Evolutionary conservation across 306 rosid genomes (phyloP).

Genomic region (Betula pendula): DNA sequence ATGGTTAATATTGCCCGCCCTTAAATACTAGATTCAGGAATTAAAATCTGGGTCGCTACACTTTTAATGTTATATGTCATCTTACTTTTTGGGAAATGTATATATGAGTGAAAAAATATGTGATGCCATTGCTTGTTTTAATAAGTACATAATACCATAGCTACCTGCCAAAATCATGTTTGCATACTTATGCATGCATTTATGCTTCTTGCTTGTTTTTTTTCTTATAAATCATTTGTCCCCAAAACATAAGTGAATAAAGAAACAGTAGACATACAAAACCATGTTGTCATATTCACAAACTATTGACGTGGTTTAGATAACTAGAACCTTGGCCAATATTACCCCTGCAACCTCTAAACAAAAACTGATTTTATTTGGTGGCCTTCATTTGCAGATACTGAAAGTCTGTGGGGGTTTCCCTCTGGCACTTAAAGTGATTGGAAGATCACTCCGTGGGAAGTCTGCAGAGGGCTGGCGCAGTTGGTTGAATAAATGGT

Average conservation of each 20-base stretch:
- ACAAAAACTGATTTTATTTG: background rate
- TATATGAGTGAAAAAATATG: background rate
- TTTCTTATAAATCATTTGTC: background rate
- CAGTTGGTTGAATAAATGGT: constrained; percentile 10
- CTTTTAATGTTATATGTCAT: background rate
- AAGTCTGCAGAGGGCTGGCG: constrained; percentile 20
- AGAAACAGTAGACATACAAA: background rate
- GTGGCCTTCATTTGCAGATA: constrained; percentile 22
- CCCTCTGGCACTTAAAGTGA: constrained; percentile 34
- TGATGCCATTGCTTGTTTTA: background rate
- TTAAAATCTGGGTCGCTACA: no score
- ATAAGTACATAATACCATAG: background rate
- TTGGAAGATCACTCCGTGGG: constrained; percentile 29
- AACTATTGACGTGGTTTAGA: background rate
- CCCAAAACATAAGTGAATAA: background rate
- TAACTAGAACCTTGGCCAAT: background rate
- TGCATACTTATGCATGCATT: background rate
- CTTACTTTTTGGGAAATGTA: background rate
- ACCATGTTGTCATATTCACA: background rate
- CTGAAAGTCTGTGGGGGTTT: constrained; percentile 27
- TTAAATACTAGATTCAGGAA: no score
- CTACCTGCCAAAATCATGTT: background rate
- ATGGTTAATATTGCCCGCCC: no score
- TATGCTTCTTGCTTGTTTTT: background rate
- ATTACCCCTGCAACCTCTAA: background rate